A percentile compares a stretch with the other conserved stretches of the same genome.
phyloP scores from a whole-genome alignment of 805 yeast species.

The Grigorovia jiainica region DNA sequence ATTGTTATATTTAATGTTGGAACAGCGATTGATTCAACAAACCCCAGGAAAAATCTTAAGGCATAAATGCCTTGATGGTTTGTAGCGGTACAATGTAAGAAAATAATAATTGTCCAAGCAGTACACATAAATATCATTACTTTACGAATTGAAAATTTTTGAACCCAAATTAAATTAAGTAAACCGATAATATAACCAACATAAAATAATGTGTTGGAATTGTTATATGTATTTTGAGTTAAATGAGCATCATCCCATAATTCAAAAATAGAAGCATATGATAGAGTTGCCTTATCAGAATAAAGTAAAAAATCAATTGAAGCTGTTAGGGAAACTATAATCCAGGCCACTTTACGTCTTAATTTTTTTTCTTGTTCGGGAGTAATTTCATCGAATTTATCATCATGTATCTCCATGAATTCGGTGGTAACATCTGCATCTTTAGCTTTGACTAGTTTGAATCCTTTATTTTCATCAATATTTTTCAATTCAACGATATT shows the following conservation, averaged over 20 bases:
- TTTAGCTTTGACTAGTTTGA: slow-evolving; percentile 22
- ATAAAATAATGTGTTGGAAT: slow-evolving; percentile 43
- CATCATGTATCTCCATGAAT: slow-evolving; percentile 31
- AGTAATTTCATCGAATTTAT: slow-evolving; percentile 31
- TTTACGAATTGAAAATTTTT: slow-evolving; percentile 34
- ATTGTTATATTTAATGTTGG: slow-evolving; percentile 39
- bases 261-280: slow-evolving; percentile 41
- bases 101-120: slow-evolving; percentile 39
- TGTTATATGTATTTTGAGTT: slow-evolving; percentile 35
- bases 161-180: slow-evolving; percentile 35
- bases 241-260: slow-evolving; percentile 39
- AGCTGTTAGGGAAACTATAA: slow-evolving; percentile 31
- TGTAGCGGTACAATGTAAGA: slow-evolving; percentile 37
- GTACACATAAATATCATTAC: slow-evolving; percentile 31
- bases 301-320: slow-evolving; percentile 36
- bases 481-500: background rate
- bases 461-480: background rate
- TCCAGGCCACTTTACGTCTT: slow-evolving; percentile 31
- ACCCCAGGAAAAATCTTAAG: slow-evolving; percentile 42
- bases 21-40: slow-evolving; percentile 37
- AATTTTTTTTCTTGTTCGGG: slow-evolving; percentile 34
- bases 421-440: slow-evolving; percentile 35
- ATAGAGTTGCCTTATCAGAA: slow-evolving; percentile 43
- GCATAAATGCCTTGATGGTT: slow-evolving; percentile 39
- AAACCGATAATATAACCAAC: slow-evolving; percentile 40